Evolutionary conservation across 2,329 filamentous ascomycete species (phyloP), one percentile per base, ranked within the genome.

Genomic region (Niveomyces coronatus): DNA sequence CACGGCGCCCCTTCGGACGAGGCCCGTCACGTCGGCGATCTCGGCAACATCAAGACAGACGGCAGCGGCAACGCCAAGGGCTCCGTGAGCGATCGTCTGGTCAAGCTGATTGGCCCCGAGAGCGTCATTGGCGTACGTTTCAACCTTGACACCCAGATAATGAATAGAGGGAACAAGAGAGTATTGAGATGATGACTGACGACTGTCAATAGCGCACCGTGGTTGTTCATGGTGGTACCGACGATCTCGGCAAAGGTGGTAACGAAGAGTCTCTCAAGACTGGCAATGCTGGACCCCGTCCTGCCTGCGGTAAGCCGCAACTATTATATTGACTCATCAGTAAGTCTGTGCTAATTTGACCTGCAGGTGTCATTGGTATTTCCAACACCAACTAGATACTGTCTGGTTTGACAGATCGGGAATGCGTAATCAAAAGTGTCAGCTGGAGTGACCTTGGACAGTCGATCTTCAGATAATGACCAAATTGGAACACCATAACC

Each of bases 251-350:
- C 65, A 85, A 84, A 74, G 87, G 87, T 56, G 85, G 69, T 53
- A 80, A 85, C 69, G 85, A 89, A 68, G 87, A 96, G 73, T 94
- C 86, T 57, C 86, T 93, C 74, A 95, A 93, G 82, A 98, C 91
- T 49, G 91, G 91, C 52, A 98, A 96, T 63, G 91, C 91, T 60
- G 91, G 91, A 55, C 64, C 70, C 53, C 85, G 91, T 60, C 91
- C 91, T 60, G 91, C 91, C 61, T 98, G 91, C 69, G 91, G 91
- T 85, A 75, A 60, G 76, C 64, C 15, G 11, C 7, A n/a, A n/a
- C n/a, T n/a, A n/a, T 28, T 9, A 22, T 14, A 6, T 13, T 28
- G 10, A 14, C 9, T 14, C 23, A 7, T 22, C 28, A 8, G 5
- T 5, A 14, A n/a, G n/a, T 31, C 14, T 32, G 43, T 44, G 46